phyloP scores from a whole-genome alignment of 2,329 filamentous ascomycete species.

The Diaporthe vexans region DNA sequence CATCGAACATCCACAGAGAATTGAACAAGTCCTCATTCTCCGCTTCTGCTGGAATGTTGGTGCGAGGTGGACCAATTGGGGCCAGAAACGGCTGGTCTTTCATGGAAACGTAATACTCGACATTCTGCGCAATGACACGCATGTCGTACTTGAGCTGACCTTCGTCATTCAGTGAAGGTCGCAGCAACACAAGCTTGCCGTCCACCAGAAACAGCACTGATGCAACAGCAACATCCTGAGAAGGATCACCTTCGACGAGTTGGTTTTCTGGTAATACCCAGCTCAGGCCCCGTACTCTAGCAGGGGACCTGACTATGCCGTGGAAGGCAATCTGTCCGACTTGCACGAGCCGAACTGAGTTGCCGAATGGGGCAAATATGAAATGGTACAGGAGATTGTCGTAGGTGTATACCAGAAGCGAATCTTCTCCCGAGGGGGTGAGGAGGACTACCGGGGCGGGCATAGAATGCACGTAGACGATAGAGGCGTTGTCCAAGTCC shows the following conservation, averaged over 20 bases:
- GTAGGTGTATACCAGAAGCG: constrained; percentile 94
- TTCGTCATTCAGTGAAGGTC: constrained; percentile 85
- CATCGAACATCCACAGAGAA: constrained; percentile 96
- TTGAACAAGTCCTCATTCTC: constrained; percentile 74
- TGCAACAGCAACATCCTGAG: constrained; percentile 93
- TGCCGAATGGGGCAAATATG: constrained; percentile 82
- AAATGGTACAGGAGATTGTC: constrained; percentile 97
- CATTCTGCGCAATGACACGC: constrained; percentile 94
- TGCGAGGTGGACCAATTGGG: constrained; percentile 39
- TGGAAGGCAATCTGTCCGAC: constrained; percentile 99
- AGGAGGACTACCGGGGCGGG: constrained; percentile 91
- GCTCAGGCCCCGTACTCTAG: constrained; percentile 90
- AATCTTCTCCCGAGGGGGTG: constrained; percentile 91
- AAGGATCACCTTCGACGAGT: constrained; percentile 90
- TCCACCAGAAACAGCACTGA: constrained; percentile 97
- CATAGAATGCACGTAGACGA: constrained; percentile 83
- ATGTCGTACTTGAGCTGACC: constrained; percentile 97
- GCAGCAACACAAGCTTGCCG: constrained; percentile 92
- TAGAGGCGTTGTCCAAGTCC: constrained; percentile 78
- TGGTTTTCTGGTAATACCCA: constrained; percentile 96
- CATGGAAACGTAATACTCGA: constrained; percentile 95
- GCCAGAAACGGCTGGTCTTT: constrained; percentile 78
- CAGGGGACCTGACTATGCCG: constrained; percentile 93
- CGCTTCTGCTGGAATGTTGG: constrained; percentile 50
- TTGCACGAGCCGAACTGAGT: constrained; percentile 82